Conservation (phyloP, 192 early-diverging fungal species). For the Dispira parvispora region DNA sequence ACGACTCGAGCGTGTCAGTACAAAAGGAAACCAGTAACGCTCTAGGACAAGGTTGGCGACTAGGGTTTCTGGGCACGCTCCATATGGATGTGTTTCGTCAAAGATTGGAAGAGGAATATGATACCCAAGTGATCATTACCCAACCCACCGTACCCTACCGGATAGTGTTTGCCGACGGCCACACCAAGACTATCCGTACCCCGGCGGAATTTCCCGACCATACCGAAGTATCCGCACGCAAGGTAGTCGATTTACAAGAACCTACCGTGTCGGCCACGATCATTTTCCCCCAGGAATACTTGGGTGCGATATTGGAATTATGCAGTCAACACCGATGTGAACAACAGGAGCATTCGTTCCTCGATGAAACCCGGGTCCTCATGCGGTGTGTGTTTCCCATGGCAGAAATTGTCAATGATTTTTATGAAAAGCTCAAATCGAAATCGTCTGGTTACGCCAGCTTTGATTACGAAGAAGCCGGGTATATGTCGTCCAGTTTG, state of each 20-base stretch:
- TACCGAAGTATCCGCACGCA: slow-evolving; percentile 40
- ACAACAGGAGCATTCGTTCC: slow-evolving; percentile 69
- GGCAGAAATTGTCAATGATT: slow-evolving; percentile 87
- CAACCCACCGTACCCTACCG: slow-evolving; percentile 82
- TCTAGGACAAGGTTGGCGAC: slow-evolving; percentile 87
- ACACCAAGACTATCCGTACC: slow-evolving; percentile 43
- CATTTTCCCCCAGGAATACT: slow-evolving; percentile 70
- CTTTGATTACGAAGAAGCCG: slow-evolving; percentile 93
- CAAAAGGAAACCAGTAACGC: slow-evolving; percentile 70
- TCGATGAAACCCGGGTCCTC: slow-evolving; percentile 71
- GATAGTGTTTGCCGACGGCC: slow-evolving; percentile 33
- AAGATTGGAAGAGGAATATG: slow-evolving; percentile 84
- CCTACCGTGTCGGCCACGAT: slow-evolving; percentile 88
- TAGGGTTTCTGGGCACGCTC: slow-evolving; percentile 89
- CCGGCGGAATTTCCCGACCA: slow-evolving; percentile 83
- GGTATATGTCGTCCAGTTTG: slow-evolving; percentile 69
- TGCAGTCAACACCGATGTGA: slow-evolving; percentile 60
- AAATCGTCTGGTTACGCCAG: slow-evolving; percentile 73
- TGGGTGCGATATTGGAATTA: slow-evolving; percentile 56
- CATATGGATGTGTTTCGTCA: slow-evolving; percentile 99
- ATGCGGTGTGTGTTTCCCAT: slow-evolving; percentile 78
- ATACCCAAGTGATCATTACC: slow-evolving; percentile 78
- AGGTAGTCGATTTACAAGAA: slow-evolving; percentile 49
- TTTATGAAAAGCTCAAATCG: slow-evolving; percentile 89
- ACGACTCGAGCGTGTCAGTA: slow-evolving; percentile 82